Conservation (phyloP, 1,284 basidiomycete species). For the Peniophora sp. region DNA sequence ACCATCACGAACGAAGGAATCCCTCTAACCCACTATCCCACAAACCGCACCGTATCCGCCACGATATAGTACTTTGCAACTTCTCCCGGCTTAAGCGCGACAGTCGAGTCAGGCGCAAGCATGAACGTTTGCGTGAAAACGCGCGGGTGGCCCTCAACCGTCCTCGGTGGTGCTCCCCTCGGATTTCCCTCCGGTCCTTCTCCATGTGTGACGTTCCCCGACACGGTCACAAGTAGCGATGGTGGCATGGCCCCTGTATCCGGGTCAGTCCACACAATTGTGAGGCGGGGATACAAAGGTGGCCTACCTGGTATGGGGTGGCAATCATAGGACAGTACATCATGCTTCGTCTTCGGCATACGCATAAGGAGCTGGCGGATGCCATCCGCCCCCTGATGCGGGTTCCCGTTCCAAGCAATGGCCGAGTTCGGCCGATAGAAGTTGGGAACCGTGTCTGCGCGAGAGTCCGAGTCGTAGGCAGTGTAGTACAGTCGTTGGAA, state of each 20-base stretch:
- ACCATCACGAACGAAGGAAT: not conserved
- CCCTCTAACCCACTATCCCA: slow-evolving; percentile 38
- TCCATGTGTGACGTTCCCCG: slow-evolving; percentile 73
- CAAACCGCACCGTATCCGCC: slow-evolving; percentile 70
- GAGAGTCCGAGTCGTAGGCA: slow-evolving; percentile 68
- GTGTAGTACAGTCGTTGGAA: slow-evolving; percentile 74
- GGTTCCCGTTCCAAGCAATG: slow-evolving; percentile 80
- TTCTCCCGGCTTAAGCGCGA: slow-evolving; percentile 55
- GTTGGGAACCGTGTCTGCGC: slow-evolving; percentile 61
- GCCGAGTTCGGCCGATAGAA: slow-evolving; percentile 73
- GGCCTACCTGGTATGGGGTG: slow-evolving; percentile 75
- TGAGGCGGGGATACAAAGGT: slow-evolving; percentile 1
- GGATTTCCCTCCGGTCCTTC: slow-evolving; percentile 49
- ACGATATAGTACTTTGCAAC: slow-evolving; percentile 74
- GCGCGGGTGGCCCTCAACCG: slow-evolving; percentile 67
- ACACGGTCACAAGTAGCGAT: slow-evolving; percentile 69
- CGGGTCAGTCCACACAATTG: slow-evolving; percentile 4
- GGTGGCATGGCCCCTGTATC: slow-evolving; percentile 61
- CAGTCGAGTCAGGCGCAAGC: slow-evolving; percentile 65
- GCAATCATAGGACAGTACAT: slow-evolving; percentile 80
- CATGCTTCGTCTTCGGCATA: slow-evolving; percentile 72
- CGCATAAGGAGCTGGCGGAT: slow-evolving; percentile 55
- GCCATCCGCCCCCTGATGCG: slow-evolving; percentile 62
- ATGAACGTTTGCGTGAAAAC: slow-evolving; percentile 84
- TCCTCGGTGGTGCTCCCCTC: slow-evolving; percentile 38